Conservation (phyloP, 2,329 filamentous ascomycete species). For the Diaporthe helianthi region DNA sequence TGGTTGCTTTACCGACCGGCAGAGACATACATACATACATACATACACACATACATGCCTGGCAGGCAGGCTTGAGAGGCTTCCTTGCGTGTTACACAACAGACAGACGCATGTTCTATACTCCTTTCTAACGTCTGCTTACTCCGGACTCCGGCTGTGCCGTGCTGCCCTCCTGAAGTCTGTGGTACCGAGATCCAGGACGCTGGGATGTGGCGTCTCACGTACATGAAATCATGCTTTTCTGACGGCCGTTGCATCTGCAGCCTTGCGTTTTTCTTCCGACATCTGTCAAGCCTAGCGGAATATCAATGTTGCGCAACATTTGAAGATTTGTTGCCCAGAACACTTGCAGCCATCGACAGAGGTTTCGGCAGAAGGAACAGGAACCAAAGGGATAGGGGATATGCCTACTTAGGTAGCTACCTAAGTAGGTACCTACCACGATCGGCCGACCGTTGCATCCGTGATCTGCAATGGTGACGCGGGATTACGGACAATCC, state of each 20-base stretch:
- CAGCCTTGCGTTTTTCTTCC: not conserved
- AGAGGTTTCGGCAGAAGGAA: constrained; percentile 3
- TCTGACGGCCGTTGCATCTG: constrained; percentile 16
- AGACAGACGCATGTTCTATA: constrained; percentile 17
- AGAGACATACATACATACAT: not conserved
- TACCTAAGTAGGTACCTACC: too few species aligned
- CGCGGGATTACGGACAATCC: not conserved
- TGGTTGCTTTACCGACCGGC: constrained; percentile 3
- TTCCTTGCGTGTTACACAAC: constrained; percentile 20
- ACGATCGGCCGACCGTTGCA: constrained; percentile 17
- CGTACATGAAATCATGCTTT: constrained; percentile 26
- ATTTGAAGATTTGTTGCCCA: not conserved
- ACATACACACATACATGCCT: too few species aligned
- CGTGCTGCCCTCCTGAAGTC: constrained; percentile 11
- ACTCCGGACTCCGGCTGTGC: constrained; percentile 20
- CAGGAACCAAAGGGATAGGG: not conserved
- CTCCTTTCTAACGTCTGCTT: constrained; percentile 8
- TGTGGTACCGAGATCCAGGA: constrained; percentile 23
- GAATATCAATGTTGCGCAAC: not conserved
- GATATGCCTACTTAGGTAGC: too few species aligned
- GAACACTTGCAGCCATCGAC: too few species aligned
- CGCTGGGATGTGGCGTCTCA: constrained; percentile 26
- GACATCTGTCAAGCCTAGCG: not conserved
- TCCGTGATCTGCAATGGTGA: constrained; percentile 16
- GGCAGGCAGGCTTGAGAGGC: not conserved